Conservation (phyloP, 129 eudicot genomes). For the Heracleum sosnowskyi region DNA sequence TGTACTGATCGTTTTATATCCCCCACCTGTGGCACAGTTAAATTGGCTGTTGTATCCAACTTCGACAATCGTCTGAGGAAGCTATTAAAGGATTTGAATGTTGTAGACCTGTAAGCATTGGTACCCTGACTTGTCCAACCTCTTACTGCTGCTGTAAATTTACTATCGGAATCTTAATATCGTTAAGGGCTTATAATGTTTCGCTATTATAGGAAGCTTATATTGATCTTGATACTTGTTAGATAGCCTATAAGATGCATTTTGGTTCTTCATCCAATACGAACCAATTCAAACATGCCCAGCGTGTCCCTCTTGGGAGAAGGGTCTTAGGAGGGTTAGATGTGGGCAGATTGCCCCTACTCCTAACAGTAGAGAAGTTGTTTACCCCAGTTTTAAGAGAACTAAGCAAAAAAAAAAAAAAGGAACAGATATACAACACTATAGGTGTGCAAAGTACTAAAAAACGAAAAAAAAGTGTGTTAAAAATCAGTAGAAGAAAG, state of each 20-base stretch:
- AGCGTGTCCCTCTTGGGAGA: neutral
- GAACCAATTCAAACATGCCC: neutral
- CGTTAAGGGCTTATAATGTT: neutral
- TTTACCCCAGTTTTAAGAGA: neutral
- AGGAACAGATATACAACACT: neutral
- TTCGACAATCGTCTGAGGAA: conserved; percentile 95
- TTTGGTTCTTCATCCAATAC: neutral
- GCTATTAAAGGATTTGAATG: conserved; percentile 69
- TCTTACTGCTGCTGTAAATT: neutral
- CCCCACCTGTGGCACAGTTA: conserved; percentile 49
- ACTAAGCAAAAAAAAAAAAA: neutral
- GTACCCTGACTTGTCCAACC: neutral
- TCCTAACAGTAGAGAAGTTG: neutral
- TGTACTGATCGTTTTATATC: neutral
- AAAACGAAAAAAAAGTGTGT: neutral
- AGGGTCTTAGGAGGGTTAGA: neutral
- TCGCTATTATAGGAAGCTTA: neutral
- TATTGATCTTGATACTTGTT: neutral
- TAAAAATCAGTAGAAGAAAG: neutral
- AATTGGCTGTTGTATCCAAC: conserved; percentile 96
- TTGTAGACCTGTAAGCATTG: conserved; percentile 64
- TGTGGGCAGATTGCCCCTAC: neutral
- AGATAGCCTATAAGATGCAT: neutral
- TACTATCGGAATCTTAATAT: conserved; percentile 1
- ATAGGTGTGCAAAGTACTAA: neutral